These are phyloP conservation scores for Carex cristatella DNA, from an alignment of 176 grass and related monocot genomes.

Conservation along the genomic window DNA sequence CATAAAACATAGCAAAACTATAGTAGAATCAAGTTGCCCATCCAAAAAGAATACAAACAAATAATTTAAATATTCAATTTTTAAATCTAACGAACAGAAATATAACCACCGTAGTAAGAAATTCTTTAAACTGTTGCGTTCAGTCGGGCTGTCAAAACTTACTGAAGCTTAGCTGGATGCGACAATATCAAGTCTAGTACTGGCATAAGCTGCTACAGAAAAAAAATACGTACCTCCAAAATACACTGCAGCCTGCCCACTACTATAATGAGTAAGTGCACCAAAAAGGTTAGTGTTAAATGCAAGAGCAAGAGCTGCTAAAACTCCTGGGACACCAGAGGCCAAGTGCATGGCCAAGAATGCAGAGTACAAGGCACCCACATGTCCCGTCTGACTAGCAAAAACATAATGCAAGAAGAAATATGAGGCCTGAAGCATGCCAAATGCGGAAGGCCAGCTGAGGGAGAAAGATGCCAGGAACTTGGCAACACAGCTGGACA, in stretches of 20 bases:
- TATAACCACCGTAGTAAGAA: no score
- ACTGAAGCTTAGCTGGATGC: not conserved
- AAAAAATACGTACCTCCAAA: conserved; percentile 67
- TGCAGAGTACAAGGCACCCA: conserved; percentile 79
- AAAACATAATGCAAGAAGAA: conserved; percentile 93
- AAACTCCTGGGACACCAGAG: conserved; percentile 73
- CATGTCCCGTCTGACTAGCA: conserved; percentile 95
- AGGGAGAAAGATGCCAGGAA: conserved; percentile 74
- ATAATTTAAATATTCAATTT: not conserved
- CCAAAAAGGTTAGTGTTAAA: conserved; percentile 97
- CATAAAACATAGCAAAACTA: not conserved
- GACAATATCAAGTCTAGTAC: not conserved
- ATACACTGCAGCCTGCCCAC: conserved; percentile 87
- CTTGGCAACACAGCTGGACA: conserved; percentile 85
- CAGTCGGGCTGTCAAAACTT: not conserved
- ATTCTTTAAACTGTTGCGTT: not conserved
- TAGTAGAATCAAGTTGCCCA: not conserved
- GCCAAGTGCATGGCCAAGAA: conserved; percentile 97
- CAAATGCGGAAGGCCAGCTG: conserved; percentile 88
- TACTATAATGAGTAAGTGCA: conserved; percentile 91
- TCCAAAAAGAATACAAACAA: not conserved
- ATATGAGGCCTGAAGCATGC: conserved; percentile 90
- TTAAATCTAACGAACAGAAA: not conserved
- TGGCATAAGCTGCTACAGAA: not conserved
- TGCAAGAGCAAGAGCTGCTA: conserved; percentile 71